phyloP scores from a whole-genome alignment of 2,329 filamentous ascomycete genomes.

The Rhytidhysteron rufulum region DNA sequence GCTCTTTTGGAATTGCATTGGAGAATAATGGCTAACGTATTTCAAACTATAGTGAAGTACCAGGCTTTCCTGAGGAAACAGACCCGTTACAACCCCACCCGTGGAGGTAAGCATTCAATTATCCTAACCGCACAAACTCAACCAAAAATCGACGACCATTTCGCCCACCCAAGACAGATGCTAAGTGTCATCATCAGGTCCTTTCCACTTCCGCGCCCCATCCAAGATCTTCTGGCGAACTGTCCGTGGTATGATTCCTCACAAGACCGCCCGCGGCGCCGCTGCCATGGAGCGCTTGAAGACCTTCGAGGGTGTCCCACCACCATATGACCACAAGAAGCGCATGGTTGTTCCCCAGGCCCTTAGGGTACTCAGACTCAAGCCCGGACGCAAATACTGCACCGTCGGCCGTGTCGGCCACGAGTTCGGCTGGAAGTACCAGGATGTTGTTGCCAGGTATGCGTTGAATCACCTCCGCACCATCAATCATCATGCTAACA shows the following conservation, averaged over 20 bases:
- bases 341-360: conserved; percentile 99
- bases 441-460: conserved; percentile 96
- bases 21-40: conserved; percentile 30
- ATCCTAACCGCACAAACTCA: conserved; percentile 5
- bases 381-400: conserved; percentile 99
- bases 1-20: too few relatives aligned
- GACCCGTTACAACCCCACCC: conserved; percentile 99
- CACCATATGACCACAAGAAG: conserved; percentile 99
- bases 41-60: conserved; percentile 84
- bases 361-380: conserved; percentile 90
- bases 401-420: conserved; percentile 95
- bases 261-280: conserved; percentile 98
- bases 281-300: conserved; percentile 97
- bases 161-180: conserved; percentile 1
- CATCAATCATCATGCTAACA: conserved; percentile 14
- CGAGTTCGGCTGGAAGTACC: conserved; percentile 99
- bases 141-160: not conserved
- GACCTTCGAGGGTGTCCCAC: conserved; percentile 99
- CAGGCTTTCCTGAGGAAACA: conserved; percentile 99
- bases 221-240: conserved; percentile 99
- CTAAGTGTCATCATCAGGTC: conserved; percentile 57
- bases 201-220: conserved; percentile 99
- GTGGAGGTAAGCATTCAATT: conserved; percentile 71
- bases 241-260: conserved; percentile 99
- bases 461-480: conserved; percentile 42